Evolutionary conservation across 306 rosid genomes (phyloP).

Genomic region (Fragaria nilgerrensis): DNA sequence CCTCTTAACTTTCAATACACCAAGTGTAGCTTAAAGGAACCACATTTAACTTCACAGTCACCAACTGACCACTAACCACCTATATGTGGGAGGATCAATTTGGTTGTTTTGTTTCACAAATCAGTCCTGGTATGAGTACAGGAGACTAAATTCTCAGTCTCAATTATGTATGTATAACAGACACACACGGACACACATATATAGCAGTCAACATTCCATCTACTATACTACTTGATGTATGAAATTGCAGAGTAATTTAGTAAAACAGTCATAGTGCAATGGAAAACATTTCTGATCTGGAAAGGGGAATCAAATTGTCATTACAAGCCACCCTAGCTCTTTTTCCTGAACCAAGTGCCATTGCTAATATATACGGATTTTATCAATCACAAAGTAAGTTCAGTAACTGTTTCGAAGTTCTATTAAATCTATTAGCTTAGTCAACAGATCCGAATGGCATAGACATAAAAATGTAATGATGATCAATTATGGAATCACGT

Average conservation of each 20-base stretch:
- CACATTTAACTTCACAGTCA: not conserved
- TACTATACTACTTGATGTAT: too few species aligned
- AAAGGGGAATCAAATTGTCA: not conserved
- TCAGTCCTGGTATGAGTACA: not conserved
- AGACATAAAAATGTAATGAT: too few species aligned
- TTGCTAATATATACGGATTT: not conserved
- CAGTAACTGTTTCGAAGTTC: not conserved
- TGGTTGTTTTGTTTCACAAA: too few species aligned
- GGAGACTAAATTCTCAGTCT: too few species aligned
- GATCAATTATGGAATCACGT: constrained; percentile 3
- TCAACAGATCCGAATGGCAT: not conserved
- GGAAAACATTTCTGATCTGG: not conserved
- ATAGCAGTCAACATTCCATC: too few species aligned
- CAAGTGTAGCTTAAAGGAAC: not conserved
- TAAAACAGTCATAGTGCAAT: not conserved
- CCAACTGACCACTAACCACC: not conserved
- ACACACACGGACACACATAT: too few species aligned
- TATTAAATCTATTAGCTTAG: not conserved
- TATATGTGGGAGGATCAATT: too few species aligned
- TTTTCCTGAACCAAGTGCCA: not conserved
- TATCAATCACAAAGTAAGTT: not conserved
- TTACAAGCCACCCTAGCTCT: not conserved
- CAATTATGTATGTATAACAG: too few species aligned
- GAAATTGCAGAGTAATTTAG: not conserved
- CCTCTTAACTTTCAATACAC: not conserved